Evolutionary conservation across 2,329 filamentous ascomycete species (phyloP), one percentile per base, ranked within the genome.

Genomic region (Neocucurbitaria cava): DNA sequence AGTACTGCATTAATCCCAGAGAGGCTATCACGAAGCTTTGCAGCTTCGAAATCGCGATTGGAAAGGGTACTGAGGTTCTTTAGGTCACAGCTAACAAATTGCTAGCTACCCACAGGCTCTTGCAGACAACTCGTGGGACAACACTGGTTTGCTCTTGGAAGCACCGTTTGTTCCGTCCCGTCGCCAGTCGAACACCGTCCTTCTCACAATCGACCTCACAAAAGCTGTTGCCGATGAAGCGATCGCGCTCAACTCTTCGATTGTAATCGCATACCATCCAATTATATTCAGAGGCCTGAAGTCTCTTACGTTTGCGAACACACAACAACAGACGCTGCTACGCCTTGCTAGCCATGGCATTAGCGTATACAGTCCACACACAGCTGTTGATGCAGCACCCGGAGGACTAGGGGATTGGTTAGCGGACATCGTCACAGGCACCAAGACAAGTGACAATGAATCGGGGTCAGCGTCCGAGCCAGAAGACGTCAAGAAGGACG

Each of bases 201-300:
- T 97, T 47, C 83, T 96, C 45, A 93, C 95, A 6, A 92, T 97
- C 66, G 95, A 99, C 76, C 84, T 99, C 59, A 98, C 94, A 2
- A 89, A 87, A 63, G 87, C 87, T 13, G 95, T 99, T 24, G 93
- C 91, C 20, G 88, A 96, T 57, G 95, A 99, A 77, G 95, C 95
- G 46, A 92, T 99, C 56, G 78, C 82, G 30, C 84, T 89, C 54
- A 85, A 86, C 35, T 90, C 87, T 58, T 91, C 89, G 7, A 86
- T 96, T 56, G 86, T 99, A 48, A 83, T 99, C 52, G 89, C 92
- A 69, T 99, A 99, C 76, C 95, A 99, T 77, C 95, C 95, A 20
- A 95, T 98, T 73, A 98, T 99, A 72, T 99, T 99, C 82, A 87
- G 90, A 44, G 90, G 90, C 48, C 83, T 99, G 64, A 99, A 97